Evolutionary conservation across 352 stramenopile genomes (phyloP), one percentile per base, ranked within the genome.

Genomic region (Phytophthora macrochlamydospora): DNA sequence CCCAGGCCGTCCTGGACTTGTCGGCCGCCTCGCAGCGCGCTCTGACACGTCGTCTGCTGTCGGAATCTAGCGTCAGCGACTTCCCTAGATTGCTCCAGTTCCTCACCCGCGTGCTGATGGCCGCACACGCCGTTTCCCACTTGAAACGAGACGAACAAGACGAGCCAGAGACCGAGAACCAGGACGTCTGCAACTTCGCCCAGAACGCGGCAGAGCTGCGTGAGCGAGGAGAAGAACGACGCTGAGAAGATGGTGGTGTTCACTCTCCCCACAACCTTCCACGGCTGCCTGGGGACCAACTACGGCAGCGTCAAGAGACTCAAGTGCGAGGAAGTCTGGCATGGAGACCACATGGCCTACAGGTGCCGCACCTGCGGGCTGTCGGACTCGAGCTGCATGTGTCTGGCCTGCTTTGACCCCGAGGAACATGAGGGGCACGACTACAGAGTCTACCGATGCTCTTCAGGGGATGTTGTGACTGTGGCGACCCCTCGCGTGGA

Each of bases 351-450:
- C 69, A 95, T 95, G 83, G 87, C 87, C 12, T 95, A 95, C 59
- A 78, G 87, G 32, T 95, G 87, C 57, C 71, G 82, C 3, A 95
- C 87, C 9, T 95, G 87, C 65, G 87, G 87, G 0, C 69, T 95
- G 4, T 93, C 83, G n/a, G 87, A 95, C 65, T 95, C 87, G 51
- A 93, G 85, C 52, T 95, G 87, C 68, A 95, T 95, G 87, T 95
- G 87, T 65, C 61, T 95, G 44, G 69, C 66, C 1, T 95, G 87
- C 59, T 95, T 95, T 54, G 82, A 95, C 61, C 83, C 85, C 2
- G 75, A 84, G 3, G 79, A 93, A 51, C 87, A 95, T 56, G 80
- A 91, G 59, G 83, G 83, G 13, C 87, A 95, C 61, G 87, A 95
- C 67, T 95, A 83, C 55, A 72, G 87, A 50, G 86, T 95, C 4